A percentile compares a stretch with the other conserved stretches of the same genome.
Evolutionary conservation across 257 asterid genomes (phyloP).

Genomic region (Solanum tacnaense): DNA sequence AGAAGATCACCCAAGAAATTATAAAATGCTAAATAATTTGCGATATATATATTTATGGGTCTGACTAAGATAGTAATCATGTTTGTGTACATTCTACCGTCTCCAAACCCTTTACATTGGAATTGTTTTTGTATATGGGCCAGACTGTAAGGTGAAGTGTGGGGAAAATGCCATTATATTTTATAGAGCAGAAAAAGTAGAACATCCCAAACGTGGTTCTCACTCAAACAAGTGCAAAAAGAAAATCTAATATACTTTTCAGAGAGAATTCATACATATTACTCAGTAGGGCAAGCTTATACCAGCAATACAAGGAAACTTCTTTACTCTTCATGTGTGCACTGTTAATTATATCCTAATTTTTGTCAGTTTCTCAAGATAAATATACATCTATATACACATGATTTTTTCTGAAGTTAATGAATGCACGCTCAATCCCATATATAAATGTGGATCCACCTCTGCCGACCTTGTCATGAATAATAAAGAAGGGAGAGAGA

Average conservation of each 20-base stretch:
- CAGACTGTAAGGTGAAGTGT: background rate
- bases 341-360: too few relatives aligned
- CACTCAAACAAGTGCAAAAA: background rate
- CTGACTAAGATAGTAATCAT: background rate
- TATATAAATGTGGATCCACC: too few relatives aligned
- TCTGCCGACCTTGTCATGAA: background rate
- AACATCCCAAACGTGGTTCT: background rate
- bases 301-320: too few relatives aligned
- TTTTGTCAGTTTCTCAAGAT: too few relatives aligned
- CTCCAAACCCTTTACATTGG: background rate
- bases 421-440: fast-evolving
- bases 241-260: background rate
- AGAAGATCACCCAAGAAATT: background rate
- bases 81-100: too few relatives aligned
- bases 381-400: background rate
- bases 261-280: background rate
- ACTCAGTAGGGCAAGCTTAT: background rate
- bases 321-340: fast-evolving
- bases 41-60: background rate
- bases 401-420: too few relatives aligned
- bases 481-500: too few relatives aligned
- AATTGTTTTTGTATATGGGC: background rate
- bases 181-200: background rate
- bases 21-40: too few relatives aligned
- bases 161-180: background rate